These are phyloP conservation scores for Corymbia citriodora DNA, from an alignment of 441 rosid species.

Conservation along the genomic window DNA sequence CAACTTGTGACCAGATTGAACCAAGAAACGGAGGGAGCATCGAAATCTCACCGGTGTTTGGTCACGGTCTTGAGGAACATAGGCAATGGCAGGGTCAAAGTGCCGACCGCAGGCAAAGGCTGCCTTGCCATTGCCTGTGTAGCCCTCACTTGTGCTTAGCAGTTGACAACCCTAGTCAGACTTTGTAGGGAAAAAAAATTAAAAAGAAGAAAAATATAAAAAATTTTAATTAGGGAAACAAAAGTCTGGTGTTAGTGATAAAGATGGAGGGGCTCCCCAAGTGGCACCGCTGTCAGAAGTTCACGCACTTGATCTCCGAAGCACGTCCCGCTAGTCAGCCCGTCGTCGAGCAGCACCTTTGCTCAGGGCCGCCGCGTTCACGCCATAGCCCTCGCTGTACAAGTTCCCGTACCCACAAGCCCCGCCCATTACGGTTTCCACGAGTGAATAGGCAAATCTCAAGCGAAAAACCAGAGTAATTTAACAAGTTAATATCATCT, in stretches of 20 bases:
- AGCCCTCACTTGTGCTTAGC: no score
- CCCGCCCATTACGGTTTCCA: no score
- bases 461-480: no score
- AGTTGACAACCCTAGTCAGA: no score
- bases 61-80: not conserved
- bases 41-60: not conserved
- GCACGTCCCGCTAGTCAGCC: not conserved
- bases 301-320: not conserved
- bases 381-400: not conserved
- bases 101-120: no score
- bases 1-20: not conserved
- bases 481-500: no score
- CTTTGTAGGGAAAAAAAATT: no score
- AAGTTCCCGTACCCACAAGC: no score
- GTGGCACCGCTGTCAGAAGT: fast-evolving
- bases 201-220: no score
- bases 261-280: not conserved
- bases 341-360: not conserved
- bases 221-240: not conserved
- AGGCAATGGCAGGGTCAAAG: not conserved
- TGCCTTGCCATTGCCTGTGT: no score
- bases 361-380: not conserved
- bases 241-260: not conserved
- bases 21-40: not conserved
- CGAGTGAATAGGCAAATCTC: not conserved